Base-by-base conservation (phyloP, 345 rosid genomes). In the Brassica cretica region DNA sequence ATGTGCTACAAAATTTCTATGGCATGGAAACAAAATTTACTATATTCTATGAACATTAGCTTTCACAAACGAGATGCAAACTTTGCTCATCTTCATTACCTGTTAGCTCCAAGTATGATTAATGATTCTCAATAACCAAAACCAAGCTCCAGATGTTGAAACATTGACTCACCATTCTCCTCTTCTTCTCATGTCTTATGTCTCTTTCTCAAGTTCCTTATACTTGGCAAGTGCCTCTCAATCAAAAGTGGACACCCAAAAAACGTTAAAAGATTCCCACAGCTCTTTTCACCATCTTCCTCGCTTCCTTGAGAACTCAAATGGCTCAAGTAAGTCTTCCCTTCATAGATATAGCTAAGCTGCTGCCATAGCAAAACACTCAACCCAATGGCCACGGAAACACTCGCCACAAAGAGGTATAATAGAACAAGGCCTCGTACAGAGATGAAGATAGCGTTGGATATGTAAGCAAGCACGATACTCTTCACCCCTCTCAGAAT, bases 281-380 rank as follows among this genome's bases (percentile, higher is more conserved):
- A 94, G 70, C 86, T 91, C 76, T 84, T 87, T 78, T 61, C 88
- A 15, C 85, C 88, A 78, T 64, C 75, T 62, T 77, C 79, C 5
- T 82, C 88, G 35, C 72, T 71, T 81, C 84, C 93, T 68, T 75
- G 82, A 3, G 89, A 82, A 60, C 86, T 86, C 73, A 94, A 78
- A 76, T 89, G 93, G 83, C 88, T 84, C 4, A 91, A 82, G 80
- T 90, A 93, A 32, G 97, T 93, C 79, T 85, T 79, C 37, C 98
- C 98, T 79, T 84, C 89, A n/a, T 86, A 90, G 59, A 93, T 89
- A 71, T 84, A 93, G 77, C 72, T 86, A 15, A 93, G 90, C 79
- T 93, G 97, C 82, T 93, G 98, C 95, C 93, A 90, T 27, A 92
- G 81, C 71, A 94, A 93, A 70, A 89, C 84, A 66, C 85, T 82